Evolutionary conservation across 2,329 filamentous ascomycete species (phyloP), one percentile per base, ranked within the genome.

Genomic region (Penicillium griseofulvum): DNA sequence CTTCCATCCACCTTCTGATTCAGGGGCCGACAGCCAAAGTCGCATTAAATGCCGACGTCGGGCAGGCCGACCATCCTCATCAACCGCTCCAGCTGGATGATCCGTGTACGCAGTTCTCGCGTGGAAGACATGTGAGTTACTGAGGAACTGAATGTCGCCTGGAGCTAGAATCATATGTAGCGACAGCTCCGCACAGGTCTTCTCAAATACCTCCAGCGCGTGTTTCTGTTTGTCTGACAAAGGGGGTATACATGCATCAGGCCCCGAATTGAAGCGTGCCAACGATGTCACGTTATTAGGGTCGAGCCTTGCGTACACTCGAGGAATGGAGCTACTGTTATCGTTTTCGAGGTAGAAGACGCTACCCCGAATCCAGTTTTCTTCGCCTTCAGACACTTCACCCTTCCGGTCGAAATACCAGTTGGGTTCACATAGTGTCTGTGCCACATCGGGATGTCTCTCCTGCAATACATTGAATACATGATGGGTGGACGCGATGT

Each of bases 331-430:
- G 9, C 49, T 53, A 1, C 82, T 80, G 11, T 44, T 50, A 3
- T 81, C 83, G 6, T 82, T 83, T 76, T 94, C 89, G 4, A 91
- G 76, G 70, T 90, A 93, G 67, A 93, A 85, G 26, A 94, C 83
- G 14, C 83, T 80, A 42, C 86, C 83, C 39, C 81, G 79, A 64
- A 90, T 88, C 76, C 85, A 93, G 55, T 84, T 83, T 57, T 91
- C 83, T 72, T 94, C 81, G 16, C 89, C 89, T n/a, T 80, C 76
- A 12, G 85, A 88, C 1, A 83, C 83, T 77, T 94, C 90, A 10
- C 90, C 90, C 76, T 95, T 95, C 55, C 90, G 86, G 74, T 94
- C 90, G 72, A 94, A 92, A 76, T 94, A 93, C 90, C 90, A 95
- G 59, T 90, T 83, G 0, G 90, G 90, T 70, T 86, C 75, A 1